A percentile compares a stretch with the other conserved stretches of the same genome.
Conservation (phyloP, 176 grass and related monocot genomes). For the Triticum monococcum region DNA sequence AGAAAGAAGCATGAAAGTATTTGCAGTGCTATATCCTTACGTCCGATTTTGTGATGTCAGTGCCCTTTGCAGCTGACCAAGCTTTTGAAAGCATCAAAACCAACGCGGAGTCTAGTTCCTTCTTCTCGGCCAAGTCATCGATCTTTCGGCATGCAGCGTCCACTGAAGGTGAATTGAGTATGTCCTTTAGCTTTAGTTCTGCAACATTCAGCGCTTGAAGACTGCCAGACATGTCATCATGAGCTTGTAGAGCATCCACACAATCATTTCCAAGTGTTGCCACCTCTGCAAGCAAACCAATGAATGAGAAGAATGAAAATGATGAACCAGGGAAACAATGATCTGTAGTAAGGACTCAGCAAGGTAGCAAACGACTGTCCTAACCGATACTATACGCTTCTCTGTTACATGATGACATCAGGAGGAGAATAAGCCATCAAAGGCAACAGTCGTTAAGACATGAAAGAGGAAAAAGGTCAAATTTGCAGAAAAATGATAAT, state of each 20-base stretch:
- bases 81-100: conserved; percentile 79
- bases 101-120: conserved; percentile 73
- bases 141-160: conserved; percentile 81
- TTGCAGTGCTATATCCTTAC: conserved; percentile 35
- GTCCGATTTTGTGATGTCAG: conserved; percentile 75
- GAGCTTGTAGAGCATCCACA: conserved; percentile 74
- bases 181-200: conserved; percentile 81
- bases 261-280: conserved; percentile 77
- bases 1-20: not conserved
- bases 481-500: not conserved
- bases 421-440: not conserved
- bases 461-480: not conserved
- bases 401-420: not conserved
- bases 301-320: not conserved
- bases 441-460: not conserved
- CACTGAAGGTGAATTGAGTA: conserved; percentile 67
- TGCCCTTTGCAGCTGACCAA: conserved; percentile 88
- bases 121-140: conserved; percentile 84
- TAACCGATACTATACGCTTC: not conserved
- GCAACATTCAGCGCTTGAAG: conserved; percentile 65
- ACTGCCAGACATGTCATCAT: conserved; percentile 64
- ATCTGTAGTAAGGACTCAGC: not conserved
- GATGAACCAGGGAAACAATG: not conserved
- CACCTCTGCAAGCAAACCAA: conserved; percentile 54
- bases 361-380: not conserved